These are phyloP conservation scores for Hibiscus trionum DNA, from an alignment of 345 rosid species.

Conservation along the genomic window DNA sequence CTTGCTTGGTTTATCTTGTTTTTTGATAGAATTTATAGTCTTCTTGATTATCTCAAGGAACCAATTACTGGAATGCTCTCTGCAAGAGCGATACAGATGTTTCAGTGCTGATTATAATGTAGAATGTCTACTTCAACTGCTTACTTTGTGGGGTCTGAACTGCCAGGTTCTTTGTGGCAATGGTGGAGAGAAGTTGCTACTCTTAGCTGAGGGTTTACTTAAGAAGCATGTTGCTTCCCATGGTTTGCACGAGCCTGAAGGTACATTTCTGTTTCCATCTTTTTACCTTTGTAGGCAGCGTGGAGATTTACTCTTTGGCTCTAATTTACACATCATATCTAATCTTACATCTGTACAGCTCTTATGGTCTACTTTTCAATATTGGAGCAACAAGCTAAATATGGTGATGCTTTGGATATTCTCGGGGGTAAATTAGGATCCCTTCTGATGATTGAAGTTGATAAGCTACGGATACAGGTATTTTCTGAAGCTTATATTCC, in stretches of 20 bases:
- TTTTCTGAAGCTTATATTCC: constrained; percentile 25
- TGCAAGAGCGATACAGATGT: neutral
- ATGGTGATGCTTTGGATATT: constrained; percentile 70
- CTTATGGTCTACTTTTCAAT: constrained; percentile 82
- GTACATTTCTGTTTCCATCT: constrained; percentile 20
- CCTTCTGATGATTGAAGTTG: constrained; percentile 81
- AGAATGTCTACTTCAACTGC: constrained; percentile 2
- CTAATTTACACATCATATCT: neutral
- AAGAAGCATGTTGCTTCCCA: constrained; percentile 86
- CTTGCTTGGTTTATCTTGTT: neutral
- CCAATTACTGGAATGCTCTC: neutral
- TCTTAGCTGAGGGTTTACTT: constrained; percentile 86
- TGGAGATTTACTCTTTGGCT: neutral
- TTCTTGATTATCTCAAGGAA: neutral
- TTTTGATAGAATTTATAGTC: neutral
- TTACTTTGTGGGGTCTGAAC: constrained; percentile 18
- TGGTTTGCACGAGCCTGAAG: constrained; percentile 98
- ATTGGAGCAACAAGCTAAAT: constrained; percentile 83
- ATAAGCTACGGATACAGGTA: constrained; percentile 88
- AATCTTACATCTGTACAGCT: constrained; percentile 44
- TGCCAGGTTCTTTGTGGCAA: constrained; percentile 76
- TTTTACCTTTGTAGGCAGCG: neutral
- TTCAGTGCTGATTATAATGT: constrained; percentile 5
- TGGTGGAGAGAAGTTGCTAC: constrained; percentile 75
- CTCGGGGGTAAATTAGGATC: constrained; percentile 82